Percentiles rank a stretch among this genome's conserved stretches.
Evolutionary conservation across 371 early-diverging fungal genomes (phyloP).

Genomic region (Syncephalis plumigaleata): DNA sequence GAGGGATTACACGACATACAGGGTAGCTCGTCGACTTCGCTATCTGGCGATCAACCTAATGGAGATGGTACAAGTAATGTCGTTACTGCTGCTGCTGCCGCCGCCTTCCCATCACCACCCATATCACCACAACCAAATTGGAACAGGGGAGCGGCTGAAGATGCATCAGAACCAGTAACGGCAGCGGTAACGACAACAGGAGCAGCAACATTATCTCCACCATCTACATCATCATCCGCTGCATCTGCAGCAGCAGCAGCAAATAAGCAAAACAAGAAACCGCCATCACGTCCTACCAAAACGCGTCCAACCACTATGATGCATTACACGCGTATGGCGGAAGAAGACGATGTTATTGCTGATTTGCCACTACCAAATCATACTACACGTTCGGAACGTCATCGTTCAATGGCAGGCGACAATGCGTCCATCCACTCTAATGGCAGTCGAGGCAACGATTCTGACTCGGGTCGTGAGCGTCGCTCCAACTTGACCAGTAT

Average conservation of each 20-base stretch:
- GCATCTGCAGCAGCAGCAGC: too few relatives aligned
- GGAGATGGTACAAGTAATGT: neutral
- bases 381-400: neutral
- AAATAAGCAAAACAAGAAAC: too few relatives aligned
- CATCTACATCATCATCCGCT: neutral
- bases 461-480: too few relatives aligned
- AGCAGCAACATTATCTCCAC: too few relatives aligned
- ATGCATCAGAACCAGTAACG: neutral
- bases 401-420: neutral
- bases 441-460: neutral
- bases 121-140: constrained; percentile 3
- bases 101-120: constrained; percentile 3
- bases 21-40: neutral
- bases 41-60: neutral
- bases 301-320: constrained; percentile 6
- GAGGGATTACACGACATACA: constrained; percentile 4
- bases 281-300: neutral
- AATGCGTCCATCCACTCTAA: neutral
- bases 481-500: too few relatives aligned
- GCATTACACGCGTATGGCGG: neutral
- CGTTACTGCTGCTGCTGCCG: neutral
- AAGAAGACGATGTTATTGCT: neutral
- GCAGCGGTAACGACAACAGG: neutral
- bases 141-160: neutral
- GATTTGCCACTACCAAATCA: neutral